phyloP scores from a whole-genome alignment of 208 protist species.

The Plasmodiophora brassicae region DNA sequence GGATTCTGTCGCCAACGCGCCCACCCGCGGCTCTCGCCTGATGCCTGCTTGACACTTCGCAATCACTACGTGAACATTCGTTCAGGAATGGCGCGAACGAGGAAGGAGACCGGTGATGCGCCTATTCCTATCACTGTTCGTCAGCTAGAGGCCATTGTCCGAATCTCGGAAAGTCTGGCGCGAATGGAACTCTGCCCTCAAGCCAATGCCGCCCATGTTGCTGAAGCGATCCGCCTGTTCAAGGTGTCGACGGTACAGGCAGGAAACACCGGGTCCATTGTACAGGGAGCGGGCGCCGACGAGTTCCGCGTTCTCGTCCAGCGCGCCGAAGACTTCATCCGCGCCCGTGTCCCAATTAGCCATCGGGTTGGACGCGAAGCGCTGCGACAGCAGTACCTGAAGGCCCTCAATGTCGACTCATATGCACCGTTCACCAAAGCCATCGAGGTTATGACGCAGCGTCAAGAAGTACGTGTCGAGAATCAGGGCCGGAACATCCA shows the following conservation, averaged over 20 bases:
- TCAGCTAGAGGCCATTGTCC: conserved; percentile 67
- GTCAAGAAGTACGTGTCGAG: background rate
- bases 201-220: conserved; percentile 50
- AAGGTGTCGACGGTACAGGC: conserved; percentile 54
- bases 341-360: background rate
- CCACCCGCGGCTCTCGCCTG: conserved; percentile 29
- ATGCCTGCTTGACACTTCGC: conserved; percentile 8
- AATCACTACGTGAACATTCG: conserved; percentile 37
- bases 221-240: conserved; percentile 53
- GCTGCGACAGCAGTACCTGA: background rate
- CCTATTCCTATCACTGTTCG: conserved; percentile 60
- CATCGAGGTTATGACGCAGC: background rate
- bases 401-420: background rate
- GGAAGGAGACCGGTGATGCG: conserved; percentile 14
- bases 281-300: background rate
- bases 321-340: background rate
- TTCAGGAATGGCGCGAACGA: background rate
- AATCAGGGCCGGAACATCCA: background rate
- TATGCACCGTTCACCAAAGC: background rate
- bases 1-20: background rate
- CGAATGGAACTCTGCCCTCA: conserved; percentile 54
- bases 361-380: background rate
- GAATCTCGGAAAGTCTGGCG: conserved; percentile 64
- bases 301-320: background rate
- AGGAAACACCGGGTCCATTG: conserved; percentile 35